These are phyloP conservation scores for Pilaira anomala DNA, from an alignment of 192 early-diverging fungal species.

Conservation along the genomic window DNA sequence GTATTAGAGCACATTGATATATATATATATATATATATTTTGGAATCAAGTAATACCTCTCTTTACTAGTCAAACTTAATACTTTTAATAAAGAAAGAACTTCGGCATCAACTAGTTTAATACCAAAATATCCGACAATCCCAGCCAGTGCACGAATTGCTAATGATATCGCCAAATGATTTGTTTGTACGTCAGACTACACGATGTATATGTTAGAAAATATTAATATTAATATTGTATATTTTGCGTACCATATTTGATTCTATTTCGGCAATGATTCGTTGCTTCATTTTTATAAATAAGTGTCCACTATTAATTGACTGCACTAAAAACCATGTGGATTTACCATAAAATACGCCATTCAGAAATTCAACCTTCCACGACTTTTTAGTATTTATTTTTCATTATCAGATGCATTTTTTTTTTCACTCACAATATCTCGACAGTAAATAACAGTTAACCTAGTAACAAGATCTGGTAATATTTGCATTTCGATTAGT, in stretches of 20 bases:
- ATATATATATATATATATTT: not conserved
- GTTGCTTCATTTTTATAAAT: constrained; percentile 21
- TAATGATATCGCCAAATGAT: constrained; percentile 20
- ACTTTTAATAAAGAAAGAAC: constrained; percentile 15
- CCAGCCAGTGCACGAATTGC: constrained; percentile 27
- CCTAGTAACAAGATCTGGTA: constrained; percentile 27
- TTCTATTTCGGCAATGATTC: constrained; percentile 18
- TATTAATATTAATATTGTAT: not conserved
- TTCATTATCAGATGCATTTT: not conserved
- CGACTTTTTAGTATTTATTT: not conserved
- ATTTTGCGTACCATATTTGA: too few species aligned
- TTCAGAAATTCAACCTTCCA: constrained; percentile 27
- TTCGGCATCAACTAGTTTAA: constrained; percentile 23
- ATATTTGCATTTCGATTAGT: constrained; percentile 25
- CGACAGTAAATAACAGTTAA: constrained; percentile 28
- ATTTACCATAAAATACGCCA: constrained; percentile 16
- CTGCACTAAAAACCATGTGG: constrained; percentile 30
- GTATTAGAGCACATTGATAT: not conserved
- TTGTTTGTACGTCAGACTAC: constrained; percentile 6
- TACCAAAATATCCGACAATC: constrained; percentile 30
- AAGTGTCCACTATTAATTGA: constrained; percentile 11
- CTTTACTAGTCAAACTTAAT: constrained; percentile 13
- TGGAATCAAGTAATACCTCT: constrained; percentile 16
- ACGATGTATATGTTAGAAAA: not conserved
- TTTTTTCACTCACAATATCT: constrained; percentile 22